Evolutionary conservation across 73 alveolate species (phyloP).

Genomic region (Tetrahymena malaccensis): DNA sequence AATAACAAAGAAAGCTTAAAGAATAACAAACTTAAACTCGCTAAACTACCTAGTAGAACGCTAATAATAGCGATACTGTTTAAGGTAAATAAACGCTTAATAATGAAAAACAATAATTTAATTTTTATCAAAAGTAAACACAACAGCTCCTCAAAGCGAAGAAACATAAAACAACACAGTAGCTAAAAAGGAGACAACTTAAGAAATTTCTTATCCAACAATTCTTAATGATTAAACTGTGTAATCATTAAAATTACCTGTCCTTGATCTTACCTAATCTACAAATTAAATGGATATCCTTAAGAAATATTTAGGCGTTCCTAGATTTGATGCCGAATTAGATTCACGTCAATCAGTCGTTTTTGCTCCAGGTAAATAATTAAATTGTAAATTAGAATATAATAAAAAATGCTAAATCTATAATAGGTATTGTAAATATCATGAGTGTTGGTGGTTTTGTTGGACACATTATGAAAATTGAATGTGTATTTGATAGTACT

Average conservation of each 20-base stretch:
- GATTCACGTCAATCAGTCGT: slow-evolving; percentile 9
- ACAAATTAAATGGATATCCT: slow-evolving; percentile 9
- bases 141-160: background rate
- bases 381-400: background rate
- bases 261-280: background rate
- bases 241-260: background rate
- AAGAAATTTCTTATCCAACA: background rate
- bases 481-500: slow-evolving; percentile 27
- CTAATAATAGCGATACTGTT: background rate
- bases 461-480: slow-evolving; percentile 21
- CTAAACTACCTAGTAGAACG: background rate
- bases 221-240: background rate
- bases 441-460: slow-evolving; percentile 31
- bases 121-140: background rate
- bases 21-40: background rate
- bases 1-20: slow-evolving; percentile 3
- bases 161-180: background rate
- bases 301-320: slow-evolving; percentile 14
- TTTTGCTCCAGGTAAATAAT: slow-evolving; percentile 24
- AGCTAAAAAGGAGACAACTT: background rate
- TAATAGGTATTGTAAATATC: background rate
- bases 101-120: background rate
- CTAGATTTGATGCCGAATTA: slow-evolving; percentile 21
- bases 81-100: background rate
- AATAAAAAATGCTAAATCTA: background rate